A percentile compares a stretch with the other conserved stretches of the same genome.
phyloP scores from a whole-genome alignment of 208 protist genomes.

The Leishmania turanica region DNA sequence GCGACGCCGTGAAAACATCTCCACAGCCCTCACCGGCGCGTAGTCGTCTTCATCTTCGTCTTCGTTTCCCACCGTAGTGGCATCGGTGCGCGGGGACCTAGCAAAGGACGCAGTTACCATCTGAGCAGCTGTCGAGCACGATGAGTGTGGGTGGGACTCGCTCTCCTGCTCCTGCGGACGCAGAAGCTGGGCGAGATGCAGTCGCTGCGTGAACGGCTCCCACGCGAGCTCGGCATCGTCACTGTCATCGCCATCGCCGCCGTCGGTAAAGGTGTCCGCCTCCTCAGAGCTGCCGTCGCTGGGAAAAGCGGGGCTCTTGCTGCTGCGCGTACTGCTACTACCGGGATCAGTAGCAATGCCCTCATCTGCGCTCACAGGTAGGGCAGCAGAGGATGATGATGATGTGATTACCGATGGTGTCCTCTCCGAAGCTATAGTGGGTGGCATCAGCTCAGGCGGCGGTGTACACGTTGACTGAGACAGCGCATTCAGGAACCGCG shows the following conservation, averaged over 20 bases:
- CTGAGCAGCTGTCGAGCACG: not conserved
- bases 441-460: not conserved
- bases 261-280: constrained; percentile 6
- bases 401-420: not conserved
- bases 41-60: constrained; percentile 28
- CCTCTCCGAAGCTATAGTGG: not conserved
- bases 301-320: not conserved
- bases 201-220: constrained; percentile 28
- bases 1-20: not conserved
- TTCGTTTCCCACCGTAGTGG: not conserved
- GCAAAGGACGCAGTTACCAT: not conserved
- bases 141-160: not conserved
- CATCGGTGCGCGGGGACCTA: not conserved
- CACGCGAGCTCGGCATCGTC: constrained; percentile 6
- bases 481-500: constrained; percentile 12
- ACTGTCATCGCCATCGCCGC: not conserved
- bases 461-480: not conserved
- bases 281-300: not conserved
- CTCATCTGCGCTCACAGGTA: not conserved
- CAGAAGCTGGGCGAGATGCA: constrained; percentile 2
- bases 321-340: not conserved
- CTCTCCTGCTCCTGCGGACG: constrained; percentile 3
- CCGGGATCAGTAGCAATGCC: not conserved
- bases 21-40: constrained; percentile 28
- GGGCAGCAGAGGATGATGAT: not conserved